Conservation (phyloP, 2,329 filamentous ascomycete species). For the Nectriaceae sp. region DNA sequence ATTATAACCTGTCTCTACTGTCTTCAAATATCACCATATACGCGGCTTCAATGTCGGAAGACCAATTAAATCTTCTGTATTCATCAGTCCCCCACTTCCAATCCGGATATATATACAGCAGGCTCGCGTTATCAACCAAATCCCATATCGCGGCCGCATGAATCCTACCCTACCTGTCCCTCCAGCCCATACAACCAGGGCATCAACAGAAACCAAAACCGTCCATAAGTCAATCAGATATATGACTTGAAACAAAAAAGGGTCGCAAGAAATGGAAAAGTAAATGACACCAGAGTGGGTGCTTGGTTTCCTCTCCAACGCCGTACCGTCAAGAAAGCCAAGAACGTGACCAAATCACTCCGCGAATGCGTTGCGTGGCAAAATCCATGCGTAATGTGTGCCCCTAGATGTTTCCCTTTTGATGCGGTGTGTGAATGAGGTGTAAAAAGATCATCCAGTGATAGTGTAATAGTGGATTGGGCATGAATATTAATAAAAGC, state of each 20-base stretch:
- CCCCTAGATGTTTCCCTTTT: slow-evolving; percentile 3
- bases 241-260: background rate
- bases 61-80: slow-evolving; percentile 19
- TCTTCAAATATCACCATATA: slow-evolving; percentile 15
- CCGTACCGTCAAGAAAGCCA: slow-evolving; percentile 13
- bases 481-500: slow-evolving; percentile 16
- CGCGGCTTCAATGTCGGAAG: slow-evolving; percentile 13
- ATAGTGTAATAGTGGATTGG: slow-evolving; percentile 15
- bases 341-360: slow-evolving; percentile 13
- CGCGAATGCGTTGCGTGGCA: background rate
- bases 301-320: background rate
- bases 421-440: background rate
- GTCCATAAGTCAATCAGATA: background rate
- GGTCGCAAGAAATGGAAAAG: slow-evolving; percentile 12
- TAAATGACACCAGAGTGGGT: no score
- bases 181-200: slow-evolving; percentile 14
- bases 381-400: slow-evolving; percentile 6
- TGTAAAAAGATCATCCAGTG: slow-evolving; percentile 12
- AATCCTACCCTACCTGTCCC: slow-evolving; percentile 1
- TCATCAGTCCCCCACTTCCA: slow-evolving; percentile 18
- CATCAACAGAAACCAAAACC: background rate
- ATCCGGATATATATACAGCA: slow-evolving; percentile 23
- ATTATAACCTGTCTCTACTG: no score
- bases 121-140: slow-evolving; percentile 14
- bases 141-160: slow-evolving; percentile 13